Conservation (phyloP, 768 basidiomycete species). For the Suillus bovinus region DNA sequence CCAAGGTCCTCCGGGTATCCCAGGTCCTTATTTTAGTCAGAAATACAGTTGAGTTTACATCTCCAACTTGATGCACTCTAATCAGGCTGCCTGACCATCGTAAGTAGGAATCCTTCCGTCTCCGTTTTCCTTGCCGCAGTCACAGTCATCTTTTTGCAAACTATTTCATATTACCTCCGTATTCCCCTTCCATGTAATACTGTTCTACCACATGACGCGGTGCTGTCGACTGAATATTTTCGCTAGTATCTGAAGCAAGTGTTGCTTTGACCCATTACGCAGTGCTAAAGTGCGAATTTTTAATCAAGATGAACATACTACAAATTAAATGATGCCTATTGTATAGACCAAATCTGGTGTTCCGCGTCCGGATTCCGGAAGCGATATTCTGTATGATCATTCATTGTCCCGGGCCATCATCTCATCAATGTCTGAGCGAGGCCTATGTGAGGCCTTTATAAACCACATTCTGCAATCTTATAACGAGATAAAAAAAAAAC, state of each 20-base stretch:
- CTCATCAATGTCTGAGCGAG: too few relatives aligned
- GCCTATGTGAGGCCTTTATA: not conserved
- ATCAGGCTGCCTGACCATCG: not conserved
- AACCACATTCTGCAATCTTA: not conserved
- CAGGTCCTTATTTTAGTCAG: too few relatives aligned
- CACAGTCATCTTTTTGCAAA: constrained; percentile 7
- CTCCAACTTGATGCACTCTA: not conserved
- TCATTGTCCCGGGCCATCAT: too few relatives aligned
- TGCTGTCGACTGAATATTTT: constrained; percentile 1
- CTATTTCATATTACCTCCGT: constrained; percentile 7
- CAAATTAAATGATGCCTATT: not conserved
- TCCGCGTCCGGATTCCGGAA: not conserved
- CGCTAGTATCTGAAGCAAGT: not conserved
- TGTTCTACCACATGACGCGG: not conserved
- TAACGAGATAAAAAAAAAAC: not conserved
- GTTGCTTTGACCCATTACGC: not conserved
- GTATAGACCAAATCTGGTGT: not conserved
- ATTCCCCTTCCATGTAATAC: constrained; percentile 10
- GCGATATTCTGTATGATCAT: not conserved
- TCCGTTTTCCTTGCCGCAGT: not conserved
- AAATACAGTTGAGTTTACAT: not conserved
- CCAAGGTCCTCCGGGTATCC: too few relatives aligned
- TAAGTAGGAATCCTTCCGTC: not conserved
- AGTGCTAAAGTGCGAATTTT: not conserved
- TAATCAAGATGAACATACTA: not conserved